A percentile compares a stretch with the other conserved stretches of the same genome.
Evolutionary conservation across 1,284 basidiomycete genomes (phyloP).

Genomic region (Cutaneotrichosporon cavernicola): DNA sequence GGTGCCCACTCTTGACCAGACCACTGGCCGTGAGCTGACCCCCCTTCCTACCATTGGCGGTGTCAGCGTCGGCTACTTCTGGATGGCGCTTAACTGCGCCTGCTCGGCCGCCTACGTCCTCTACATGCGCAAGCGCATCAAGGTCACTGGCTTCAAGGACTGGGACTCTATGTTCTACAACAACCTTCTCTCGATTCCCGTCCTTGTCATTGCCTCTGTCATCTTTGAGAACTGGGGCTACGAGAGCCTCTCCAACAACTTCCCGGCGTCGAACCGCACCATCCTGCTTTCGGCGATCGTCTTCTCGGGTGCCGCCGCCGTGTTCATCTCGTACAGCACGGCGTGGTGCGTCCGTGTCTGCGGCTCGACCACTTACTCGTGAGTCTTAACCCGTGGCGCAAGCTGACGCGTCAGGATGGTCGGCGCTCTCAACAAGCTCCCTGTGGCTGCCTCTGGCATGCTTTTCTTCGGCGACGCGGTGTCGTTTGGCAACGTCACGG

Average conservation of each 20-base stretch:
- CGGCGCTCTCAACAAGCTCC: constrained; percentile 96
- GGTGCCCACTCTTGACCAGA: constrained; percentile 42
- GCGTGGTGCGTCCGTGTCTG: constrained; percentile 98
- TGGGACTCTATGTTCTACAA: constrained; percentile 99
- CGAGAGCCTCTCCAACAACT: constrained; percentile 76
- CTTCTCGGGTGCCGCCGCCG: constrained; percentile 94
- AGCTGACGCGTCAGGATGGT: constrained; percentile 73
- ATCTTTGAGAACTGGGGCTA: constrained; percentile 87
- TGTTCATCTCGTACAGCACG: constrained; percentile 96
- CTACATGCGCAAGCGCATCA: constrained; percentile 96
- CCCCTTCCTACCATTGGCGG: constrained; percentile 44
- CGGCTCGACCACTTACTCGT: constrained; percentile 94
- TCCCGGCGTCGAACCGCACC: constrained; percentile 78
- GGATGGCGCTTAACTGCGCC: constrained; percentile 93
- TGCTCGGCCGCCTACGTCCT: constrained; percentile 91
- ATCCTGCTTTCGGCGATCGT: constrained; percentile 83
- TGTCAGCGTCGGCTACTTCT: constrained; percentile 82
- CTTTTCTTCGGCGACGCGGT: constrained; percentile 90
- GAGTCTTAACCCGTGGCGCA: constrained; percentile 3
- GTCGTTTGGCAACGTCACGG: constrained; percentile 81
- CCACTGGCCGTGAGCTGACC: constrained; percentile 43
- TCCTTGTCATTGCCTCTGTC: constrained; percentile 79
- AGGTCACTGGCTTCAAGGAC: constrained; percentile 95
- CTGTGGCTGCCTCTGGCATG: constrained; percentile 94
- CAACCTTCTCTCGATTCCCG: constrained; percentile 91